Evolutionary conservation across 345 rosid species (phyloP).

Genomic region (Melaleuca quinquenervia): DNA sequence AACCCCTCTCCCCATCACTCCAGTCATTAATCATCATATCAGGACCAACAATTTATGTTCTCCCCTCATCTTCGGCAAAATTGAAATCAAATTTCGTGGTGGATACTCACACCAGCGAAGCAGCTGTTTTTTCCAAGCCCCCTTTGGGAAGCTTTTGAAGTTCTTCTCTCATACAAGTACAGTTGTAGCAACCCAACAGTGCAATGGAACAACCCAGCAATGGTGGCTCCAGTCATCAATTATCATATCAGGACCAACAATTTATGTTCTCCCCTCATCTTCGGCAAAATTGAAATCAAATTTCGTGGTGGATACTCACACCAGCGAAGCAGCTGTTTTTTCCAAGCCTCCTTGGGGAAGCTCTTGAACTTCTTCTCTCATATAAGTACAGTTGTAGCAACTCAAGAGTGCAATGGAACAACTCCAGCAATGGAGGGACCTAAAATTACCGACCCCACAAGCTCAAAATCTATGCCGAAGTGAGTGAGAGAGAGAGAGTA

Average conservation of each 20-base stretch:
- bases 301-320: conserved; percentile 25
- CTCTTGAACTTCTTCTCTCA: conserved; percentile 19
- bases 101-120: conserved; percentile 41
- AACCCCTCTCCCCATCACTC: not conserved
- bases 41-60: not conserved
- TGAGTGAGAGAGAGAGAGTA: not conserved
- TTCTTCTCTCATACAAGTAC: conserved; percentile 40
- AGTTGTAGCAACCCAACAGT: conserved; percentile 64
- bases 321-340: conserved; percentile 32
- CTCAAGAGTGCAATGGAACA: conserved; percentile 66
- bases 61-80: not conserved
- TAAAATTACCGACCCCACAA: not conserved
- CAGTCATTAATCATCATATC: not conserved
- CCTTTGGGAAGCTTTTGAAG: conserved; percentile 23
- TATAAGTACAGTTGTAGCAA: conserved; percentile 57
- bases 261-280: not conserved
- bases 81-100: not conserved
- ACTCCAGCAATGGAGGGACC: conserved; percentile 78
- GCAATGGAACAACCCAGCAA: conserved; percentile 65
- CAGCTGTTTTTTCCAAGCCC: conserved; percentile 26
- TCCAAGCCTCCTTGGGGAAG: conserved; percentile 29
- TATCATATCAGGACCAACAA: not conserved
- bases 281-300: not conserved
- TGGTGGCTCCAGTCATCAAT: conserved; percentile 21
- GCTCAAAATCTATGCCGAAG: not conserved